Conservation (phyloP, 108 stramenopile genomes). For the Bacterosira constricta region DNA sequence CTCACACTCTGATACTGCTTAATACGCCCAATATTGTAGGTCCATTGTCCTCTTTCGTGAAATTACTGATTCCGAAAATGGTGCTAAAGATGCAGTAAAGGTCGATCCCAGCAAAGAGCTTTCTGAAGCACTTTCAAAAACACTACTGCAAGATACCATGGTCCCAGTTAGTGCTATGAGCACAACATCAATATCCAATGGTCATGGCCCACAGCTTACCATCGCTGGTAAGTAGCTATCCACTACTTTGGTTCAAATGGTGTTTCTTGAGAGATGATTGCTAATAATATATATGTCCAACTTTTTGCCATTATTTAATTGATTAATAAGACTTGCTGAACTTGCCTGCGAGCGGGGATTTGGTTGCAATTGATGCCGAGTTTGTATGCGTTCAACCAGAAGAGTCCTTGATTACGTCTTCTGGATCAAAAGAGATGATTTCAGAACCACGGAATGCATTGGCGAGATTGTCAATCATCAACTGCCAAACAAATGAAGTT, state of each 20-base stretch:
- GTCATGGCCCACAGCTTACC: conserved; percentile 15
- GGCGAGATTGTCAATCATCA: conserved; percentile 88
- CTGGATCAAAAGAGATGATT: conserved; percentile 80
- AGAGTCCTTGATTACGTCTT: conserved; percentile 65
- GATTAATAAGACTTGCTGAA: conserved; percentile 1
- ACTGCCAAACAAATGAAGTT: conserved; percentile 64
- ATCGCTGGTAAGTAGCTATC: conserved; percentile 27
- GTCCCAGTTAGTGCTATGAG: conserved; percentile 61
- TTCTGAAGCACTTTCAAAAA: neutral
- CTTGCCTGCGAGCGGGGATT: conserved; percentile 64
- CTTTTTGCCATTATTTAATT: neutral
- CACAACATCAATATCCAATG: conserved; percentile 59
- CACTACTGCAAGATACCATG: neutral
- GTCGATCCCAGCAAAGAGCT: conserved; percentile 8
- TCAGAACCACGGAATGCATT: conserved; percentile 83
- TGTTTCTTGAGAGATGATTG: neutral
- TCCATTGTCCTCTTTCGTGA: conserved; percentile 35
- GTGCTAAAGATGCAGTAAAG: conserved; percentile 20
- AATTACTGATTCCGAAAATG: conserved; percentile 20
- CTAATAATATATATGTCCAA: neutral
- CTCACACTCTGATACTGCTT: neutral
- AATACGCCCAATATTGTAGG: conserved; percentile 14
- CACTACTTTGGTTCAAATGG: too few relatives aligned
- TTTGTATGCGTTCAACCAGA: conserved; percentile 89
- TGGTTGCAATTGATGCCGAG: conserved; percentile 91